Base-by-base conservation (phyloP, 305 asterid species). In the Fraxinus velutina region DNA sequence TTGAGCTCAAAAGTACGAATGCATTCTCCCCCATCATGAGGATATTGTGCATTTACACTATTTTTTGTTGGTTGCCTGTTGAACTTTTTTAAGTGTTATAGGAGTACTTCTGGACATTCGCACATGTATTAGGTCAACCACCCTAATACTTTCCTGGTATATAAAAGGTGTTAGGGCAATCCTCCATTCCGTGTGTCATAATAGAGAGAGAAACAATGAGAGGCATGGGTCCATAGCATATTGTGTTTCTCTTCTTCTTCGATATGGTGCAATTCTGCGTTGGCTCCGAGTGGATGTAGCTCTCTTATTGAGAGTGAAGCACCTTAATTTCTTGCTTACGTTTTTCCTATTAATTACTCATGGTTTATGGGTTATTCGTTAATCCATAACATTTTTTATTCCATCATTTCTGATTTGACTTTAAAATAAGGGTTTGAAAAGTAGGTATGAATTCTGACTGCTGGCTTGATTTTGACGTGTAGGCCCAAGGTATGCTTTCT, bases 401-500 rank as follows among this genome's bases (percentile, higher is more conserved):
- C 29, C 13, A 37, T 71, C 68, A 72, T 76, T 83, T 80, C 9
- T 79, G 80, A 83, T 50, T 78, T 73, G 72, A 64, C 50, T 78
- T 78, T 80, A 82, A 81, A 42, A 33, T 39, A 50, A 34, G 76
- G 55, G 72, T 64, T 42, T 75, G 24, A 34, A 21, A 30, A 62
- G 50, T 37, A 78, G 76, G 80, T 27, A 81, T 62, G 62, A 55
- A 42, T 77, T 82, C 75, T 82, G 82, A 84, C 80, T 55, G 17
- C 78, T 55, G 76, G 64, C 73, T 76, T 82, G 66, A 39, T 84
- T 83, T 83, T 84, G 74, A 83, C 83, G 47, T 86, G 89, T 86
- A 96, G 99, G 99, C 98, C 62, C 98, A 96, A 81, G 86, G 90
- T 86, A 90, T 94, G 93, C 95, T 96, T 80, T 94, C 98, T 64